Conservation (phyloP, 2,329 filamentous ascomycete genomes). For the Fusarium temperatum region DNA sequence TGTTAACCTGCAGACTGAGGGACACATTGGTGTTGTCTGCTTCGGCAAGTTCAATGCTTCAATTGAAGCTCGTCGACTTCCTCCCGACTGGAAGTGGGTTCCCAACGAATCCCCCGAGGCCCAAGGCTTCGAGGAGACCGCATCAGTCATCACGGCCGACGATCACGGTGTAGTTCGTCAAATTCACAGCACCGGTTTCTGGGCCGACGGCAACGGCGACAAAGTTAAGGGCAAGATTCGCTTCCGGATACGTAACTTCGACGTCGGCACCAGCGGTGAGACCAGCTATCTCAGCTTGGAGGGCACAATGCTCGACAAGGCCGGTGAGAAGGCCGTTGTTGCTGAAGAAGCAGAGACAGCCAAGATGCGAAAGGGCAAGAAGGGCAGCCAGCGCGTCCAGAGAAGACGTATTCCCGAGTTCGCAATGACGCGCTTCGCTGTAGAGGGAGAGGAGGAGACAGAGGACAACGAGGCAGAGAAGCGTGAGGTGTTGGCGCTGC, state of each 20-base stretch:
- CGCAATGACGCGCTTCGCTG: slow-evolving; percentile 64
- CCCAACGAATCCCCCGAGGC: slow-evolving; percentile 59
- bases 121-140: slow-evolving; percentile 53
- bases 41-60: slow-evolving; percentile 93
- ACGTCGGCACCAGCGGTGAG: slow-evolving; percentile 77
- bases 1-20: slow-evolving; percentile 87
- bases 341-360: slow-evolving; percentile 56
- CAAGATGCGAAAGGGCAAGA: slow-evolving; percentile 48
- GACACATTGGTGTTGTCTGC: slow-evolving; percentile 87
- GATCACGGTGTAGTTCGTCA: slow-evolving; percentile 63
- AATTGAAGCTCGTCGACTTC: slow-evolving; percentile 80
- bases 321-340: slow-evolving; percentile 69
- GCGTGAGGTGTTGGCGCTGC: slow-evolving; percentile 37
- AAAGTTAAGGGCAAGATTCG: slow-evolving; percentile 75
- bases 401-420: slow-evolving; percentile 60
- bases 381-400: slow-evolving; percentile 42
- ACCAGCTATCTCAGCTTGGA: slow-evolving; percentile 86
- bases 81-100: slow-evolving; percentile 82
- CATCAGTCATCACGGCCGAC: slow-evolving; percentile 52
- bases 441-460: slow-evolving; percentile 53
- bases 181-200: slow-evolving; percentile 73
- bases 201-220: slow-evolving; percentile 75
- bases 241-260: slow-evolving; percentile 86
- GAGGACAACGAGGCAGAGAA: slow-evolving; percentile 36
- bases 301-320: slow-evolving; percentile 80